Base-by-base conservation (phyloP, 2,329 filamentous ascomycete species). In the Colletotrichum tofieldiae region DNA sequence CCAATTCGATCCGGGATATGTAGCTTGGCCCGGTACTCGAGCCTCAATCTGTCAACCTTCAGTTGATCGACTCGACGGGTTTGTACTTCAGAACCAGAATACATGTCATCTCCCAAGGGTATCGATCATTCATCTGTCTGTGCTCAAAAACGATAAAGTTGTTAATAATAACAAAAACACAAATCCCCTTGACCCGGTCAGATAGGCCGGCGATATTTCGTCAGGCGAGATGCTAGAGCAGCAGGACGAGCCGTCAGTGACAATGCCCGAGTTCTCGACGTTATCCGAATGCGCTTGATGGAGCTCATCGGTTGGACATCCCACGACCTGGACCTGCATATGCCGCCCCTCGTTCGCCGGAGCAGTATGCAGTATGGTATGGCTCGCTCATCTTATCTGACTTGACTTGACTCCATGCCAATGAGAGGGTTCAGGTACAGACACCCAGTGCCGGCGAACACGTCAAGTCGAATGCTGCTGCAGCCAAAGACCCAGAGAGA, bases 271-370 rank as follows among this genome's bases (percentile, higher is more conserved):
- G 37, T 18, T 14, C 23, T 55, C 29, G 49, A 64, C 6, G 39
- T 64, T 64, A 41, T 64, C 61, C 61, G 61, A 64, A 64, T 64
- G 49, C 49, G 61, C 61, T 43, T 63, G 23, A 20, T 35, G 14
- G 41, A 52, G 35, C 51, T 52, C 60, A n/a, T 52, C 60, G 32
- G 60, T 41, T 51, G 9, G n/a, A 20, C 18, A 39, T 52, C 60
- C 41, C 35, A 52, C 37, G 43, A 63, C 35, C 11, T 35, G 60
- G 47, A 39, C 35, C 60, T 51, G 47, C 60, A 37, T 37, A 39
- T 23, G n/a, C 23, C 16, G 35, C n/a, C n/a, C 45, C 23, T 32
- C n/a, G 23, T 41, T n/a, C 43, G 47, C 37, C 35, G 32, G 35
- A 58, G n/a, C n/a, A n/a, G n/a, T n/a, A n/a, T n/a, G 55, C 23